Evolutionary conservation across 768 basidiomycete genomes (phyloP).

Genomic region (Cystofilobasidium ferigula): DNA sequence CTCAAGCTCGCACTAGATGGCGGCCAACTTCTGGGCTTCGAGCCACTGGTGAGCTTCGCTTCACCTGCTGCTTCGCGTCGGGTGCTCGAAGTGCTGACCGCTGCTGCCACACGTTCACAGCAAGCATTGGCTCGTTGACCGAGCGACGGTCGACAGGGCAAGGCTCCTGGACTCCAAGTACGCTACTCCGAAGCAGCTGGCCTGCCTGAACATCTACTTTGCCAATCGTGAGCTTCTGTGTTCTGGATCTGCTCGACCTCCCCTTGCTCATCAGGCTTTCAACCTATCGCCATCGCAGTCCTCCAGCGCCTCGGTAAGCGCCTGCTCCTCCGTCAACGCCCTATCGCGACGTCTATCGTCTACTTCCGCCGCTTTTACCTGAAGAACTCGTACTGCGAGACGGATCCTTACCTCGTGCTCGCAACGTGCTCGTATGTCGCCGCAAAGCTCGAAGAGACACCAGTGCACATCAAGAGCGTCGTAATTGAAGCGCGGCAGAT

Average conservation of each 20-base stretch:
- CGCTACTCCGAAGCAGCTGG: conserved; percentile 66
- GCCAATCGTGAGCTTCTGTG: conserved; percentile 56
- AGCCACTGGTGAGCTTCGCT: conserved; percentile 62
- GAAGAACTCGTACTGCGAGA: conserved; percentile 90
- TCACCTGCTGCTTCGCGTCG: not conserved
- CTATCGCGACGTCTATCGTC: conserved; percentile 84
- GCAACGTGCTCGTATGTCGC: conserved; percentile 92
- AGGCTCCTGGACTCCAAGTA: conserved; percentile 66
- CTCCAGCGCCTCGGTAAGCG: conserved; percentile 68
- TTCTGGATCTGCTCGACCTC: not conserved
- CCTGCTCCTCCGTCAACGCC: conserved; percentile 69
- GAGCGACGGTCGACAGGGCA: conserved; percentile 61
- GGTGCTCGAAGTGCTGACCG: conserved; percentile 20
- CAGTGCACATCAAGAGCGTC: conserved; percentile 85
- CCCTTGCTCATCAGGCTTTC: too few species aligned
- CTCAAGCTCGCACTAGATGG: conserved; percentile 48
- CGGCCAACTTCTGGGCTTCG: conserved; percentile 83
- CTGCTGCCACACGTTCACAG: conserved; percentile 44
- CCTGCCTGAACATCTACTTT: conserved; percentile 78
- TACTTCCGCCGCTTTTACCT: conserved; percentile 96
- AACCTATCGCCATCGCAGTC: conserved; percentile 41
- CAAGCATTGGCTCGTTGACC: conserved; percentile 84
- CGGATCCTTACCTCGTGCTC: conserved; percentile 84
- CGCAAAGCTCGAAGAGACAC: conserved; percentile 92
- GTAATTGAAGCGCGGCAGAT: conserved; percentile 67